Percentiles rank a stretch among this genome's conserved stretches.
phyloP scores from a whole-genome alignment of 305 asterid genomes.

The Coffea humblotiana region DNA sequence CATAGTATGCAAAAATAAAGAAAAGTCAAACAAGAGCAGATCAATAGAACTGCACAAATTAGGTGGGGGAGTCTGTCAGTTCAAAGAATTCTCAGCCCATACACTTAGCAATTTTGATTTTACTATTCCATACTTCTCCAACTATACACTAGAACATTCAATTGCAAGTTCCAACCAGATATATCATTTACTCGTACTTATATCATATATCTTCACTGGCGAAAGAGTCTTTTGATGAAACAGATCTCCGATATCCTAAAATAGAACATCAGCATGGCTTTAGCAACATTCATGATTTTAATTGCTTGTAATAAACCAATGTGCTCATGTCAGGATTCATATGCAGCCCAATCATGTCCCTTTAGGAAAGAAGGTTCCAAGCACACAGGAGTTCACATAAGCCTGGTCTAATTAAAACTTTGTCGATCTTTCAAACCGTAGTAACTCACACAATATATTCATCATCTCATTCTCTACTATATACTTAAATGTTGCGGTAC shows the following conservation, averaged over 20 bases:
- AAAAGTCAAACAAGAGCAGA: not conserved
- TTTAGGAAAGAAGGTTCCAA: not conserved
- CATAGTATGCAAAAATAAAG: not conserved
- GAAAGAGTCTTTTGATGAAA: not conserved
- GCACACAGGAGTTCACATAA: not conserved
- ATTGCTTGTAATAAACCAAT: not conserved
- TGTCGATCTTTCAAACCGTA: not conserved
- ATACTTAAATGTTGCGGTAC: not conserved
- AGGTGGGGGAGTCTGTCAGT: not conserved
- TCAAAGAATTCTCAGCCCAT: not conserved
- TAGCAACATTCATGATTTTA: not conserved
- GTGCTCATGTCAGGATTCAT: not conserved
- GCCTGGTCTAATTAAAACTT: not conserved
- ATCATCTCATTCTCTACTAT: not conserved
- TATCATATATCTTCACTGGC: not conserved
- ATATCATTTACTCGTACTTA: not conserved
- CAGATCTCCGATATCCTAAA: not conserved
- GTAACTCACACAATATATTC: not conserved
- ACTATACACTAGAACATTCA: not conserved
- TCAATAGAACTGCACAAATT: not conserved
- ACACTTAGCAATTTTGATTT: not conserved
- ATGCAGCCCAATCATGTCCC: not conserved
- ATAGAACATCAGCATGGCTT: not conserved
- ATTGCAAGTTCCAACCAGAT: not conserved
- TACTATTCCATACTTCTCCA: not conserved